These are phyloP conservation scores for Warburgia ugandensis DNA, from an alignment of 164 flowering plant genomes.

Conservation along the genomic window DNA sequence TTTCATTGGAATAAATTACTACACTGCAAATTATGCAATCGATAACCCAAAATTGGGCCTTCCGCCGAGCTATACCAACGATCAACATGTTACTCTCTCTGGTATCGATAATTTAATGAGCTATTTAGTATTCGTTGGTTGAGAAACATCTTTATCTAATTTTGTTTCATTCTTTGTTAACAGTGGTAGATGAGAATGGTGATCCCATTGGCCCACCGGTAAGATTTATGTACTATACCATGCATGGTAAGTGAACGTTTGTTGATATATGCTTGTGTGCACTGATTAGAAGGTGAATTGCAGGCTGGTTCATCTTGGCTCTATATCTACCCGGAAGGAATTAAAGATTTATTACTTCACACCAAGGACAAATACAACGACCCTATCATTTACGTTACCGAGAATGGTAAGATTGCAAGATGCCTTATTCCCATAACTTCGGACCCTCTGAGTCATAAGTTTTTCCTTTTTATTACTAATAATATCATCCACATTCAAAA, in stretches of 20 bases:
- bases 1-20: slow-evolving; percentile 9
- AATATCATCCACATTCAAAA: too few species aligned
- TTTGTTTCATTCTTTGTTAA: background rate
- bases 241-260: too few species aligned
- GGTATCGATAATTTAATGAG: too few species aligned
- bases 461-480: too few species aligned
- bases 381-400: slow-evolving; percentile 16
- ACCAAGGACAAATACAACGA: slow-evolving; percentile 12
- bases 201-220: slow-evolving; percentile 13
- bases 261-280: too few species aligned
- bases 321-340: slow-evolving; percentile 18
- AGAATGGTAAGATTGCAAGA: slow-evolving; percentile 19
- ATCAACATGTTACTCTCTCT: background rate
- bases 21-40: background rate
- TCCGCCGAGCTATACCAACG: background rate
- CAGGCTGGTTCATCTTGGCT: slow-evolving; percentile 18
- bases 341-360: slow-evolving; percentile 11
- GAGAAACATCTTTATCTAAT: too few species aligned
- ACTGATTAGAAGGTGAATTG: too few species aligned
- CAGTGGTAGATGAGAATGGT: slow-evolving; percentile 18
- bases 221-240: too few species aligned
- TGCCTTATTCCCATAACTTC: too few species aligned
- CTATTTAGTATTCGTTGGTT: too few species aligned
- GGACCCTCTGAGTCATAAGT: too few species aligned
- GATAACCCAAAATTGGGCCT: background rate